Base-by-base conservation (phyloP, 306 rosid species). In the Comarum palustre region DNA sequence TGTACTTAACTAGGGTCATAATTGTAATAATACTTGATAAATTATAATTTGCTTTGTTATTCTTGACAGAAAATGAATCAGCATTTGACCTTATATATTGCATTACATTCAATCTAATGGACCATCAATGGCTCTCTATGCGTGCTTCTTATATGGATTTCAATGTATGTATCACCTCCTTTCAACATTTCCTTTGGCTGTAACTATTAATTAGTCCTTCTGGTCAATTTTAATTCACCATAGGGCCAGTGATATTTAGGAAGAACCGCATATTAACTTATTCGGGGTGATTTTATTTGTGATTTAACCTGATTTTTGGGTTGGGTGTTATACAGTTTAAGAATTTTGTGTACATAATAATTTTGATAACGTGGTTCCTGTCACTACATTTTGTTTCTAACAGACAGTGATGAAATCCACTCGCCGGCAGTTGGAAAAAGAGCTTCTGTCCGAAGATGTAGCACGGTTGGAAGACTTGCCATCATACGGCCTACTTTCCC, bases 101-200 rank as follows among this genome's bases (percentile, higher is more conserved):
- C 86, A 91, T 94, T 71, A 90, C 99, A 39, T 94, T 91, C 96
- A 94, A 94, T 87, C 85, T 94, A 75, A 91, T 94, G 99, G 99
- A 94, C 83, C 92, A 89, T 55, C 90, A 89, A 79, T 94, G 99
- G 99, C 99, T 94, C 73, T 72, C 95, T 19, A 94, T 94, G 99
- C 96, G 84, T 32, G 99, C 99, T 12, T 91, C 99, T 27, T 94
- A 94, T 80, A 94, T 94, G 99, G 99, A 94, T 87, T 94, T 94
- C 78, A 94, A 94, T 72, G 99, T 94, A 88, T 27, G 99, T 88
- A 69, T 66, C 66, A 72, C 74, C 68, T 68, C 77, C 64, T 58
- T 58, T 59, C 19, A 59, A 29, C 20, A 15, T 59, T 61, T 66
- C 54, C 43, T 15, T 69, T 55, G 52, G 16, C 39, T 52, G 36